Base-by-base conservation (phyloP, 495 filamentous ascomycete genomes). In the Chaetomidium leptoderma region DNA sequence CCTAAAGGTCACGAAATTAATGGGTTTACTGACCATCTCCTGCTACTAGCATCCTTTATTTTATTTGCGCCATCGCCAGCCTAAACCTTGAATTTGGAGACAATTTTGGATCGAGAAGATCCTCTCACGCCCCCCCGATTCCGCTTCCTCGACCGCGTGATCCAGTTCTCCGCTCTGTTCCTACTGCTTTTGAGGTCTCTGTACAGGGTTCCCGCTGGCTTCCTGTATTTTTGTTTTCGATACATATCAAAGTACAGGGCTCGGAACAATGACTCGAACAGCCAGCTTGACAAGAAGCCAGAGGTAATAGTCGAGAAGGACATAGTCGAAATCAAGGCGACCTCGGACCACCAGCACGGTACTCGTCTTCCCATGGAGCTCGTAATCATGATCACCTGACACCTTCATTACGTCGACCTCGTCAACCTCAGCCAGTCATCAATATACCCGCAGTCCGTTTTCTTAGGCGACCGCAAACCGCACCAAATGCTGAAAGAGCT, bases 391-490 rank as follows among this genome's bases (percentile, higher is more conserved):
- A 47, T 55, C 3, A 27, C 33, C 7, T 6, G 13, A 16, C 13
- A 55, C 23, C 42, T 55, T 7, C 53, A 55, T 32, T 29, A 29
- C 42, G 32, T n/a, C 8, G 53, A 55, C 24, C 32, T 55, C 6
- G 6, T 47, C 16, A 55, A 30, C 53, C 14, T 39, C 42, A 16
- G 17, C 53, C 53, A 14, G 6, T 27, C 42, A 0, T 55, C 53
- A 4, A 55, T 29, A 21, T 17, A 29, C 8, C 30, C 47, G 1
- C 29, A 23, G 13, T 13, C 10, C 13, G 21, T 17, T 16, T 55
- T 55, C 21, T 55, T 55, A 8, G 43, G 40, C 5, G 11, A 2
- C 4, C 1, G 13, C 30, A 30, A 16, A 5, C 53, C 53, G 21
- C 2, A 1, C 1, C 29, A 55, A 11, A 30, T 37, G 4, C 16